A percentile compares a stretch with the other conserved stretches of the same genome.
These are phyloP conservation scores for Avena sativa DNA, from an alignment of 176 grass and related monocot species.

Conservation along the genomic window DNA sequence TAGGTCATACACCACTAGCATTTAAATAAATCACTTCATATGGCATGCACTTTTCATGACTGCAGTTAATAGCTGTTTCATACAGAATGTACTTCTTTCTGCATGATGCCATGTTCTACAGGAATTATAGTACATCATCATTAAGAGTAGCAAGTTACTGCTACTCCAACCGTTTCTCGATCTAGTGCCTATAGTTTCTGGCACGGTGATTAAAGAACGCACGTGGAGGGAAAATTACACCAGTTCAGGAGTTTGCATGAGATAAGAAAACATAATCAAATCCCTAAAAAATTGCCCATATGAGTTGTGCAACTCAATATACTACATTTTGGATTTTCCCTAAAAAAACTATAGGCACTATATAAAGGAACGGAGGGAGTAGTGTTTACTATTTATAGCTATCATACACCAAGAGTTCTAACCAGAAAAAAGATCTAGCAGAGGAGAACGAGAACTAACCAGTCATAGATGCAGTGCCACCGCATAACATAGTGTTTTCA, in stretches of 20 bases:
- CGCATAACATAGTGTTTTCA: slow-evolving; percentile 94
- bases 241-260: too few relatives aligned
- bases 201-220: too few relatives aligned
- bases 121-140: slow-evolving; percentile 10
- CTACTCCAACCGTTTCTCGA: too few relatives aligned
- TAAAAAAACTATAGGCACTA: too few relatives aligned
- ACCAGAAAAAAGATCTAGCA: slow-evolving; percentile 38
- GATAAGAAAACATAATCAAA: too few relatives aligned
- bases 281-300: too few relatives aligned
- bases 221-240: too few relatives aligned
- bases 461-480: slow-evolving; percentile 80
- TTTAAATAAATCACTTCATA: slow-evolving; percentile 13
- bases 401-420: not conserved
- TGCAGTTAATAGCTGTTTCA: not conserved
- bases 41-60: slow-evolving; percentile 5
- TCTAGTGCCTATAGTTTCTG: too few relatives aligned
- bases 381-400: not conserved
- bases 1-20: slow-evolving; percentile 16
- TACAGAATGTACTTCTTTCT: slow-evolving; percentile 1
- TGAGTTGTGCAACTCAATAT: too few relatives aligned
- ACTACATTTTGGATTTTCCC: too few relatives aligned
- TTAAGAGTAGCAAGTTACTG: not conserved
- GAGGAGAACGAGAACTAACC: slow-evolving; percentile 58
- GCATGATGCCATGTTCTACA: not conserved
- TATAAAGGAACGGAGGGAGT: too few relatives aligned